phyloP scores from a whole-genome alignment of 2,329 filamentous ascomycete genomes.

The Helotiales sp. region DNA sequence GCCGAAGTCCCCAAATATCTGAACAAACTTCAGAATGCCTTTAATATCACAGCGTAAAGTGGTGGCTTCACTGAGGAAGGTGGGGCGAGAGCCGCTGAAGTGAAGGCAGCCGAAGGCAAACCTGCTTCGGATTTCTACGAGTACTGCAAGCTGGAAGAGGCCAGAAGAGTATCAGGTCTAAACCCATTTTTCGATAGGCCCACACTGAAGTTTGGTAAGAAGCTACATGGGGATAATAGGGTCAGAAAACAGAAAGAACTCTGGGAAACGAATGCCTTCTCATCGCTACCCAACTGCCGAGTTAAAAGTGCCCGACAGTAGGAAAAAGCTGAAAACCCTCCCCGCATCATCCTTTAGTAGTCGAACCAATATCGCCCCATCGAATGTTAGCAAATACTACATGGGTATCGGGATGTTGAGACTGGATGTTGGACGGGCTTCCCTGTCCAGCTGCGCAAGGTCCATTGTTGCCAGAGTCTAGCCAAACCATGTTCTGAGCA shows the following conservation, averaged over 20 bases:
- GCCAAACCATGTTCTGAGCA: conserved; percentile 71
- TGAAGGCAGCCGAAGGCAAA: background rate
- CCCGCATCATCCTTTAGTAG: conserved; percentile 31
- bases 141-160: background rate
- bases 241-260: no score
- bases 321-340: background rate
- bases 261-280: no score
- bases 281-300: no score
- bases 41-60: background rate
- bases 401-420: conserved; percentile 52
- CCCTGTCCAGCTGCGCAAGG: conserved; percentile 60
- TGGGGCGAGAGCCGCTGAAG: background rate
- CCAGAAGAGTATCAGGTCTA: background rate
- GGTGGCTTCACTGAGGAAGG: background rate
- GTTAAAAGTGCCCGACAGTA: background rate
- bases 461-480: conserved; percentile 56
- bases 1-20: background rate
- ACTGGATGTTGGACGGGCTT: conserved; percentile 53
- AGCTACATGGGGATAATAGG: no score
- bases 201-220: no score
- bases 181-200: no score
- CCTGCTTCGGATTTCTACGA: background rate
- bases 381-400: conserved; percentile 63
- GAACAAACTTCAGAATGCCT: background rate
- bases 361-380: conserved; percentile 65